Evolutionary conservation across 1,284 basidiomycete species (phyloP), one percentile per base, ranked within the genome.

Genomic region (Caloboletus firmus): DNA sequence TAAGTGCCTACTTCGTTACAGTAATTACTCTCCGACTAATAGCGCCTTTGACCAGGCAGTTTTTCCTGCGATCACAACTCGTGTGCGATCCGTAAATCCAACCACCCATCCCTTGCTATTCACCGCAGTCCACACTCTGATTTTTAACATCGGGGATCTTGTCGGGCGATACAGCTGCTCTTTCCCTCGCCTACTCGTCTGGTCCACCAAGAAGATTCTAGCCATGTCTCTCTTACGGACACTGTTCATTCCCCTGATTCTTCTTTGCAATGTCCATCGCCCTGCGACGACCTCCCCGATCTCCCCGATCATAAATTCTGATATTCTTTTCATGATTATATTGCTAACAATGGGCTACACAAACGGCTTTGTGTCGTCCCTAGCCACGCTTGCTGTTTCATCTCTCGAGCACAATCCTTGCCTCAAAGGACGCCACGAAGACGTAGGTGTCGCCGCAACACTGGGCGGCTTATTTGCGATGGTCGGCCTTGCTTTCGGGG

Each of bases 361-460:
- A 8, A 93, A 89, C 58, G 93, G 93, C 55, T 93, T 85, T 62
- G 70, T 88, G 26, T 81, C 83, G 17, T 87, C 83, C 55, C 62
- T 86, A 55, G 83, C 81, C 62, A 81, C 90, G 78, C 88, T 92
- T 74, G 76, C 85, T 30, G 88, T 84, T 9, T 78, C 88, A 5
- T 90, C 87, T 5, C 66, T 88, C 4, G 79, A 85, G 59, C 87
- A 89, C 65, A 92, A 92, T 63, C 81, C 82, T 13, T 74, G 79
- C 48, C 68, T 92, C 44, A 77, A 78, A 59, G 82, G 84, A 5
- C 74, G 79, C 60, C 79, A 70, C 63, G 83, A 89, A 51, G 89
- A 95, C 63, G 85, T 93, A 31, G 92, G 94, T 62, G 78, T 90
- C 20, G 91, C 91, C 4, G 91, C 91, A 5, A 89, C 88, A 0